phyloP scores from a whole-genome alignment of 2,329 filamentous ascomycete genomes.

The Colletotrichum lindemuthianum region DNA sequence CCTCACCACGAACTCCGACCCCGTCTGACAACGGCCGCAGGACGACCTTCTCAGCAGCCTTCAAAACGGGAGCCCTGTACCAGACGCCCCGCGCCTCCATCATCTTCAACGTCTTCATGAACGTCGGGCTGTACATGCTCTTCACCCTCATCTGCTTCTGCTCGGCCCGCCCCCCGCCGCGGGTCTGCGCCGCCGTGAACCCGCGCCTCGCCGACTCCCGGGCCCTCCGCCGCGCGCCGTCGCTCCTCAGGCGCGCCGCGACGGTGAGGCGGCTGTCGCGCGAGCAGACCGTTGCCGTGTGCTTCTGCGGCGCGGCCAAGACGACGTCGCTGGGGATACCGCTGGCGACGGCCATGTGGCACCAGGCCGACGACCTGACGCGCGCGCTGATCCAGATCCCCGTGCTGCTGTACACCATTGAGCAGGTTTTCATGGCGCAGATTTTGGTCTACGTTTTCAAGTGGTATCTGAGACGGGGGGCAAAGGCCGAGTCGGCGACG shows the following conservation, averaged over 20 bases:
- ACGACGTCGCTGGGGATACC: slow-evolving; percentile 77
- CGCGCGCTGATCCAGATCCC: slow-evolving; percentile 71
- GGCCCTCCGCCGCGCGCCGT: slow-evolving; percentile 41
- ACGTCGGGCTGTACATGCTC: slow-evolving; percentile 69
- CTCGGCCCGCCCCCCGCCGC: slow-evolving; percentile 54
- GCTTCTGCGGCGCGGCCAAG: slow-evolving; percentile 79
- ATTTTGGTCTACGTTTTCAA: slow-evolving; percentile 58
- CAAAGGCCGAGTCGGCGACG: slow-evolving; percentile 39
- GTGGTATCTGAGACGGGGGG: slow-evolving; percentile 51
- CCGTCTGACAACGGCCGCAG: slow-evolving; percentile 47
- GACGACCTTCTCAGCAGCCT: slow-evolving; percentile 75
- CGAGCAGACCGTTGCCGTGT: slow-evolving; percentile 74
- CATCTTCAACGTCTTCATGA: slow-evolving; percentile 74
- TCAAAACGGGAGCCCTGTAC: slow-evolving; percentile 70
- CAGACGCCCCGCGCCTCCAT: slow-evolving; percentile 68
- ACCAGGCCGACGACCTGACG: slow-evolving; percentile 61
- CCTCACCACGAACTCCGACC: slow-evolving; percentile 46
- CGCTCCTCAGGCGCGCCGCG: slow-evolving; percentile 46
- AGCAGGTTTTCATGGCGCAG: slow-evolving; percentile 62
- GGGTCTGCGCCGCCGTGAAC: slow-evolving; percentile 47
- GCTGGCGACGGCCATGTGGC: slow-evolving; percentile 74
- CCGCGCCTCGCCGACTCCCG: slow-evolving; percentile 45
- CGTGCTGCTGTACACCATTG: slow-evolving; percentile 69
- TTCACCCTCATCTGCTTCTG: slow-evolving; percentile 71
- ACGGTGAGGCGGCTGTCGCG: slow-evolving; percentile 64